These are phyloP conservation scores for Cyberlindnera americana DNA, from an alignment of 805 yeast species.

Conservation along the genomic window DNA sequence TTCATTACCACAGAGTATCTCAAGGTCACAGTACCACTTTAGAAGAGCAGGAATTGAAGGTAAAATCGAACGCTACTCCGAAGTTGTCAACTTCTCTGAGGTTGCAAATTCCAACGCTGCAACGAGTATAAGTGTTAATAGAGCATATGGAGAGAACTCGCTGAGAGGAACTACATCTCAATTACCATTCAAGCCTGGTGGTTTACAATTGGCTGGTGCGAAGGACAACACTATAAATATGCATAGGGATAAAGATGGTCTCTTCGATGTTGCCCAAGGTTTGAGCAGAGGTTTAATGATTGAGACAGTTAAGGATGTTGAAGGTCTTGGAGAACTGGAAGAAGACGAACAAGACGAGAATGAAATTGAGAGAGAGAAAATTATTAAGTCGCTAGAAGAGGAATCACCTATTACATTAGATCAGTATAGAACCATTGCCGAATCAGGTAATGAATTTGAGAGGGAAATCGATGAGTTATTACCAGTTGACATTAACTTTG, in stretches of 20 bases:
- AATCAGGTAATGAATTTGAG: slow-evolving; percentile 18
- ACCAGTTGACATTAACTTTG: slow-evolving; percentile 49
- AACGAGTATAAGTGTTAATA: slow-evolving; percentile 67
- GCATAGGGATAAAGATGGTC: slow-evolving; percentile 69
- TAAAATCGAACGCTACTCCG: slow-evolving; percentile 55
- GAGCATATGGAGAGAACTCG: slow-evolving; percentile 62
- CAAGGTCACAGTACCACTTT: slow-evolving; percentile 64
- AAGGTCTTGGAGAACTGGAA: slow-evolving; percentile 18
- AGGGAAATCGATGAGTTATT: slow-evolving; percentile 46
- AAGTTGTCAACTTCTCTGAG: slow-evolving; percentile 50
- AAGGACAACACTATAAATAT: slow-evolving; percentile 38
- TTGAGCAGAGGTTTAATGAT: slow-evolving; percentile 61
- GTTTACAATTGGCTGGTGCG: slow-evolving; percentile 39
- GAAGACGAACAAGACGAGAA: slow-evolving; percentile 24
- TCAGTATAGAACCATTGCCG: not conserved
- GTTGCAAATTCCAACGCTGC: slow-evolving; percentile 51
- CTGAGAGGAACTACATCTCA: slow-evolving; percentile 68
- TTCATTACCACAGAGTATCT: slow-evolving; percentile 54
- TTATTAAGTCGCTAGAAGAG: not conserved
- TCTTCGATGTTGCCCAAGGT: slow-evolving; percentile 83
- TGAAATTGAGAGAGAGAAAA: slow-evolving; percentile 22
- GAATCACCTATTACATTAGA: slow-evolving; percentile 4
- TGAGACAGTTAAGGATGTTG: slow-evolving; percentile 4
- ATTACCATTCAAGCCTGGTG: slow-evolving; percentile 94
- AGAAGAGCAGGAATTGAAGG: slow-evolving; percentile 77